Base-by-base conservation (phyloP, 805 yeast genomes). In the Candida nemodendra region DNA sequence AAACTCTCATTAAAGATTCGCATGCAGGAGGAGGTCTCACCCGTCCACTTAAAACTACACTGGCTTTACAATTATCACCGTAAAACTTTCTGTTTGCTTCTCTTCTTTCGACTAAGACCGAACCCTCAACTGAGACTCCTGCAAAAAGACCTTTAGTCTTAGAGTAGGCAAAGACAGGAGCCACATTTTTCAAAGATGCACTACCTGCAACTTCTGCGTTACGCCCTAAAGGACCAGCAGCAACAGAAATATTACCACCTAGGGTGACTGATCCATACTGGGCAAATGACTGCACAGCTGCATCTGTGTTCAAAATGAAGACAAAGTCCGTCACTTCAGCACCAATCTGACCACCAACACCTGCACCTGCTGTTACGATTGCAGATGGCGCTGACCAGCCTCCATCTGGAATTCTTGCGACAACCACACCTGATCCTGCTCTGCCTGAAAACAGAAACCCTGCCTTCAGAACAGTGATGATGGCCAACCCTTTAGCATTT, bases 371-470 rank as follows among this genome's bases (percentile, higher is more conserved):
- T 16, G 97, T 86, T 36, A 79, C 82, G 48, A 93, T 83, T 8
- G 97, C 99, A 2, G 95, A 82, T 1, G 99, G 99, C 3, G 97
- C 95, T 11, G 97, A 89, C 99, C 99, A 91, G 0, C 84, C 65
- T 1, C 97, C 98, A 63, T 93, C 98, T 2, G 95, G 95, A 34
- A 93, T 71, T 42, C 97, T 71, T 4, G 97, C 96, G 18, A 91
- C 95, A 44, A 91, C 84, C 24, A 91, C 86, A 47, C 99, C 99
- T 1, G 96, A 86, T 18, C 99, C 99, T 1, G 97, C 98, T 60
- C 99, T 77, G 19, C 98, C 99, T 3, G 96, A 86, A 61, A 91
- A 91, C 39, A 91, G 69, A 61, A 91, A 91, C 2, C 99, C 99
- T 4, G 98, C 99, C 61, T 93, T 91, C 41, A 91, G 69, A n/a